Evolutionary conservation across 2,329 filamentous ascomycete genomes (phyloP).

Genomic region (Pseudogymnoascus sp.): DNA sequence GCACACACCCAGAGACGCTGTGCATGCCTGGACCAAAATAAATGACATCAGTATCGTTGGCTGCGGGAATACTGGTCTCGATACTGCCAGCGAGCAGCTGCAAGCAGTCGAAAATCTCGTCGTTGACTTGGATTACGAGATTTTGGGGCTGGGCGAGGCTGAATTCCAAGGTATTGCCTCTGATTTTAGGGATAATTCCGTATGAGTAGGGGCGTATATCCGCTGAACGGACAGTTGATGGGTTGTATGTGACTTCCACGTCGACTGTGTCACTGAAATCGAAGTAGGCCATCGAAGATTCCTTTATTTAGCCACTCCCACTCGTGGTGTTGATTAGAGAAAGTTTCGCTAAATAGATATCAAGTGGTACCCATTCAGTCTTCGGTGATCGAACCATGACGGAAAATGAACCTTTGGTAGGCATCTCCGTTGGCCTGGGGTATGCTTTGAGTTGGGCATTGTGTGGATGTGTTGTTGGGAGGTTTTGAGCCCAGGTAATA

Average conservation of each 20-base stretch:
- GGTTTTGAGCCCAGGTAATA: neutral
- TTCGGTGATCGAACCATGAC: neutral
- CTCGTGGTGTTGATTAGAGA: neutral
- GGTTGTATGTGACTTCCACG: neutral
- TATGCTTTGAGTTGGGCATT: neutral
- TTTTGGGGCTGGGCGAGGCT: neutral
- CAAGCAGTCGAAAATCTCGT: neutral
- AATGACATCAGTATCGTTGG: constrained; percentile 15
- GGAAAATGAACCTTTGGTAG: neutral
- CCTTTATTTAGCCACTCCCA: neutral
- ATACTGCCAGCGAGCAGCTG: neutral
- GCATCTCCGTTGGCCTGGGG: neutral
- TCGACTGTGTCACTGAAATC: neutral
- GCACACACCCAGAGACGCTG: neutral
- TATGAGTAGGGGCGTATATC: neutral
- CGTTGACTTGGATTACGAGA: neutral
- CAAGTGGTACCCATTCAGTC: neutral
- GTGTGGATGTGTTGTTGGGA: neutral
- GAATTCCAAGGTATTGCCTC: neutral
- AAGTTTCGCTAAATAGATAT: neutral
- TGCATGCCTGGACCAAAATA: constrained; percentile 26
- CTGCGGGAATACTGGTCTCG: constrained; percentile 2
- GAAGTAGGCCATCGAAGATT: neutral
- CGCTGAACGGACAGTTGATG: neutral
- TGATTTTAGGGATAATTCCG: neutral